These are phyloP conservation scores for Colletotrichum nymphaeae DNA, from an alignment of 2,329 filamentous ascomycete species.

Conservation along the genomic window DNA sequence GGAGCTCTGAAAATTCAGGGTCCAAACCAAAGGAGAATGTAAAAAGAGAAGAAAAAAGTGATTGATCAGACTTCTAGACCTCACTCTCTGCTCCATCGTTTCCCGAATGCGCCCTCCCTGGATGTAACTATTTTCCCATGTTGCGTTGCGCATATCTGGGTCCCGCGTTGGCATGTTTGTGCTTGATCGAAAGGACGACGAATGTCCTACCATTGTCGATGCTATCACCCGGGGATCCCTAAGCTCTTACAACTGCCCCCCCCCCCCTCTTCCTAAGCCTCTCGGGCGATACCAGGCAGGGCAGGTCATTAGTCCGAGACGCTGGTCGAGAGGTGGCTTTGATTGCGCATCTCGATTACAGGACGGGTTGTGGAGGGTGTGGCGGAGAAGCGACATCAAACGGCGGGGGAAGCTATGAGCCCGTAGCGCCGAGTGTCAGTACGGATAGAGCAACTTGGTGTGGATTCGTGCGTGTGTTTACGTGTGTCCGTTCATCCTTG, in stretches of 20 bases:
- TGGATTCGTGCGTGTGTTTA: too few species aligned
- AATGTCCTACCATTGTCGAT: not conserved
- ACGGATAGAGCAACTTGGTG: not conserved
- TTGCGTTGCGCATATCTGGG: not conserved
- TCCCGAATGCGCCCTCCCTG: not conserved
- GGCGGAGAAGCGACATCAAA: not conserved
- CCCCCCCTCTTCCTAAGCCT: not conserved
- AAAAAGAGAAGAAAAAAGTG: not conserved
- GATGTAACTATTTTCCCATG: not conserved
- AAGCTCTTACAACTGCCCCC: too few species aligned
- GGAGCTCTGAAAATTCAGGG: slow-evolving; percentile 17
- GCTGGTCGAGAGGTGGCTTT: slow-evolving; percentile 27
- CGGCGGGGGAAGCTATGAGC: slow-evolving; percentile 11
- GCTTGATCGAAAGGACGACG: not conserved
- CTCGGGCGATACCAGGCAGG: not conserved
- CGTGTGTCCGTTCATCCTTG: not conserved
- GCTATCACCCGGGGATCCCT: not conserved
- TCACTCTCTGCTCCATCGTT: not conserved
- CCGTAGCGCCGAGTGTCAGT: slow-evolving; percentile 8
- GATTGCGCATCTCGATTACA: slow-evolving; percentile 29
- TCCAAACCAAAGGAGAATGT: slow-evolving; percentile 10
- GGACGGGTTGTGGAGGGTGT: slow-evolving; percentile 4
- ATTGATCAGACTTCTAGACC: slow-evolving; percentile 22
- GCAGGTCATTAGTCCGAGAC: slow-evolving; percentile 34
- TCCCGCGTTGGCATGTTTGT: not conserved